Conservation (phyloP, 129 eudicot species). For the Chrysanthemum makinoi region DNA sequence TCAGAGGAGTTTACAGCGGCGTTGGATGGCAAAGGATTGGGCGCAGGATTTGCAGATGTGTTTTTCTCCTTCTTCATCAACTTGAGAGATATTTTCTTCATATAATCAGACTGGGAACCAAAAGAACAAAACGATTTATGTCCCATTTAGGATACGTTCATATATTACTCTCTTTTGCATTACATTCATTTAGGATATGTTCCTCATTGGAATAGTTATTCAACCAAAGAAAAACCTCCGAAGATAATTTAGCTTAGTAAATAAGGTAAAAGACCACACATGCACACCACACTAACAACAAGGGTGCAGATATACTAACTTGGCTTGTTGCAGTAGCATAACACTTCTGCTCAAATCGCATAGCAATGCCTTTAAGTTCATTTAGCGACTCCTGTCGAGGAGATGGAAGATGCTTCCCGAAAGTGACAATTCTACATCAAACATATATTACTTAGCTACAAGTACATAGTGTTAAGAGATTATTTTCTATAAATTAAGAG, state of each 20-base stretch:
- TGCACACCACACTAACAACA: background rate
- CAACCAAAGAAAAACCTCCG: background rate
- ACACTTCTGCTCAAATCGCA: conserved; percentile 56
- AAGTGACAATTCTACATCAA: conserved; percentile 50
- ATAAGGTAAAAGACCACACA: conserved; percentile 4
- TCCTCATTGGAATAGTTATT: background rate
- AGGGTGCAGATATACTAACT: conserved; percentile 28
- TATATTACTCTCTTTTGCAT: conserved; percentile 2
- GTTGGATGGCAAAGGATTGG: conserved; percentile 38
- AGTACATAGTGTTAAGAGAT: background rate
- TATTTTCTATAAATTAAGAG: background rate
- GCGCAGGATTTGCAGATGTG: conserved; percentile 36
- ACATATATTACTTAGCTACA: background rate
- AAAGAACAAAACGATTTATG: background rate
- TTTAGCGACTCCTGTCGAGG: conserved; percentile 51
- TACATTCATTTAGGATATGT: background rate
- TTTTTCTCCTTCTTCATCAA: conserved; percentile 40
- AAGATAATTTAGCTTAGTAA: background rate
- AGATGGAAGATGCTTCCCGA: conserved; percentile 52
- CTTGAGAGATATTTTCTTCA: conserved; percentile 7
- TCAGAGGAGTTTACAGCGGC: conserved; percentile 45
- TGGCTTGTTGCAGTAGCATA: conserved; percentile 55
- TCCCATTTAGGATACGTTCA: background rate
- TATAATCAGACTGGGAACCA: conserved; percentile 38
- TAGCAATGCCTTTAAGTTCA: conserved; percentile 48